Conservation (phyloP, 2,329 filamentous ascomycete genomes). For the Phyllosticta capitalensis region DNA sequence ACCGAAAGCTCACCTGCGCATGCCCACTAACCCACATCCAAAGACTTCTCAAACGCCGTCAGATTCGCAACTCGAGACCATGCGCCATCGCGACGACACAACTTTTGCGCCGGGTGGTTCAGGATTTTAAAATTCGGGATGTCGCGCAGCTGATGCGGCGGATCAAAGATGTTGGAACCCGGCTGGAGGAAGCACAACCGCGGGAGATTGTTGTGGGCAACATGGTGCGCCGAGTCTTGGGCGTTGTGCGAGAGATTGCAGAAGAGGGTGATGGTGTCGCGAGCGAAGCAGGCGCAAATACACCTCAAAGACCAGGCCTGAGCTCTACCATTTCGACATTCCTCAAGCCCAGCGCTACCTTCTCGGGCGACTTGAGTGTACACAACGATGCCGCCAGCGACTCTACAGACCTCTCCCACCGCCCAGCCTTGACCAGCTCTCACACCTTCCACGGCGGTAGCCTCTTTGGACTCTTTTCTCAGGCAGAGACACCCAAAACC, state of each 20-base stretch:
- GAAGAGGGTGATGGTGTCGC: slow-evolving; percentile 64
- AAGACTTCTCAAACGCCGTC: slow-evolving; percentile 74
- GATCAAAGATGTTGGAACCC: slow-evolving; percentile 68
- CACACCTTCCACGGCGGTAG: slow-evolving; percentile 64
- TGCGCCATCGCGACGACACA: slow-evolving; percentile 89
- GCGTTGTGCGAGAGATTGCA: slow-evolving; percentile 84
- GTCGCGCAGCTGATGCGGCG: slow-evolving; percentile 70
- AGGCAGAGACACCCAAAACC: slow-evolving; percentile 39
- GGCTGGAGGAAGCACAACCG: slow-evolving; percentile 73
- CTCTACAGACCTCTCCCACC: slow-evolving; percentile 29
- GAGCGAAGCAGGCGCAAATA: slow-evolving; percentile 51
- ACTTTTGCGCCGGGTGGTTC: slow-evolving; percentile 78
- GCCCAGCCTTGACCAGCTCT: slow-evolving; percentile 54
- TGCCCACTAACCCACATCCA: slow-evolving; percentile 9
- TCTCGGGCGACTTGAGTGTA: slow-evolving; percentile 23
- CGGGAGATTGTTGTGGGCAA: slow-evolving; percentile 90
- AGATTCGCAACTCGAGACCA: slow-evolving; percentile 78
- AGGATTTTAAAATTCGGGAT: slow-evolving; percentile 67
- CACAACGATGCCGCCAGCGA: slow-evolving; percentile 24
- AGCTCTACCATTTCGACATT: slow-evolving; percentile 37
- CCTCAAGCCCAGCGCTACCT: slow-evolving; percentile 33
- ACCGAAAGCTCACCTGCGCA: slow-evolving; percentile 7
- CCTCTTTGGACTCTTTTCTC: slow-evolving; percentile 80
- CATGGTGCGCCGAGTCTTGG: slow-evolving; percentile 80
- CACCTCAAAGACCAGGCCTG: slow-evolving; percentile 26